Evolutionary conservation across 345 rosid species (phyloP), one percentile per base, ranked within the genome.

Genomic region (Erodium maritimum): DNA sequence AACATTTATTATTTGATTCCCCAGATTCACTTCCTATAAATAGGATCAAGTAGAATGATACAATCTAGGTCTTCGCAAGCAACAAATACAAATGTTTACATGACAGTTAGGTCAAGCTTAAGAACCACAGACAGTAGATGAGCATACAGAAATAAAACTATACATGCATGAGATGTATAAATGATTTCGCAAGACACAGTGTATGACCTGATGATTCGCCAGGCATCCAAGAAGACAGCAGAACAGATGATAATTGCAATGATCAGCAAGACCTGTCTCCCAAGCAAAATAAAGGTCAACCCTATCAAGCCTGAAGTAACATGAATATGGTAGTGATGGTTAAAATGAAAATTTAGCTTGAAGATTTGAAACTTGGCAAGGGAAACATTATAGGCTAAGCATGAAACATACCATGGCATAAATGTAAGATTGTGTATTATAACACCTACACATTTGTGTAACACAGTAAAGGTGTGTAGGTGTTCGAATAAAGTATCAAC

Each of bases 191-290:
- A 50, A 42, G 19, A 29, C 69, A 7, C 60, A 29, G 37, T 11
- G 9, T 29, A 51, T 64, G 63, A 90, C 97, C 99, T 94, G 99
- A 73, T 83, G 90, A 62, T 83, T 94, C 70, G 87, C 80, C 70
- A 94, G 90, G 52, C 99, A 88, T 67, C 99, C 99, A 52, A 94
- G 93, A 69, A 94, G 96, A 64, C 97, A 96, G 73, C 99, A 94
- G 67, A 75, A 94, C 68, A 82, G 97, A 77, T 90, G 99, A 73
- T 94, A 94, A 74, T 90, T 94, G 69, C 90, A 96, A 80, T 94
- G 99, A 83, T 94, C 99, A 68, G 95, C 88, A 77, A 94, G 99
- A 70, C 99, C 99, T 94, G 73, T 63, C 24, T 57, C 51, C 37
- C 62, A 77, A 62, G 45, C 23, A 56, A 65, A 10, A 51, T 23